These are phyloP conservation scores for Ambrosia artemisiifolia DNA, from an alignment of 129 eudicot species.

Conservation along the genomic window DNA sequence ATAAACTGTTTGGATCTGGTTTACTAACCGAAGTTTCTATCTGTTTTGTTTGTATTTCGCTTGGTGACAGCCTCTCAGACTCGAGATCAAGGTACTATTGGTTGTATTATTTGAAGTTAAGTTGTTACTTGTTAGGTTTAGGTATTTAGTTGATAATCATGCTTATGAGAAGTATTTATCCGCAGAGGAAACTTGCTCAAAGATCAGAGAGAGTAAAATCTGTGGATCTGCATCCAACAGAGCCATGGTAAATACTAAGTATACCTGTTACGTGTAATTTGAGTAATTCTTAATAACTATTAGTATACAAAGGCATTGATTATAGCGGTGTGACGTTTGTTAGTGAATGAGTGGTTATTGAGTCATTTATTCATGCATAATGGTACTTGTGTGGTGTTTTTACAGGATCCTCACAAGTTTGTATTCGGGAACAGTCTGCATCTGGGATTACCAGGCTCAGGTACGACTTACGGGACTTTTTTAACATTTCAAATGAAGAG, in stretches of 20 bases:
- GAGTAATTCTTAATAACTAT: background rate
- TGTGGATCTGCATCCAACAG: conserved; percentile 96
- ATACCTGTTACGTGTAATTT: background rate
- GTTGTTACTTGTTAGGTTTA: background rate
- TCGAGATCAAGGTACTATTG: conserved; percentile 82
- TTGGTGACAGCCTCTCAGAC: conserved; percentile 77
- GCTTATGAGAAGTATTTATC: conserved; percentile 20
- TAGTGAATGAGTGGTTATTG: background rate
- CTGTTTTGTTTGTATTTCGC: conserved; percentile 24
- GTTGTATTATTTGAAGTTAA: conserved; percentile 1
- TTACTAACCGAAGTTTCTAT: conserved; percentile 29
- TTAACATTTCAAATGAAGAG: background rate
- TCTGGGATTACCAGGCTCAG: conserved; percentile 98
- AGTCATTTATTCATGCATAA: conserved; percentile 9
- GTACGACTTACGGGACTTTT: conserved; percentile 64
- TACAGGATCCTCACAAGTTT: conserved; percentile 90
- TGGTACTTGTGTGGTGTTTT: conserved; percentile 14
- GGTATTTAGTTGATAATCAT: conserved; percentile 5
- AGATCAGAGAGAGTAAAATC: conserved; percentile 95
- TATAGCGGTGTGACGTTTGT: background rate
- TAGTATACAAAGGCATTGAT: background rate
- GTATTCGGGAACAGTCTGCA: conserved; percentile 89
- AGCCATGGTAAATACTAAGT: conserved; percentile 84
- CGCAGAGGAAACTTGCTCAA: conserved; percentile 94
- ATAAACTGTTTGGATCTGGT: conserved; percentile 42